Base-by-base conservation (phyloP, 768 basidiomycete species). In the Kwoniella heveanensis region DNA sequence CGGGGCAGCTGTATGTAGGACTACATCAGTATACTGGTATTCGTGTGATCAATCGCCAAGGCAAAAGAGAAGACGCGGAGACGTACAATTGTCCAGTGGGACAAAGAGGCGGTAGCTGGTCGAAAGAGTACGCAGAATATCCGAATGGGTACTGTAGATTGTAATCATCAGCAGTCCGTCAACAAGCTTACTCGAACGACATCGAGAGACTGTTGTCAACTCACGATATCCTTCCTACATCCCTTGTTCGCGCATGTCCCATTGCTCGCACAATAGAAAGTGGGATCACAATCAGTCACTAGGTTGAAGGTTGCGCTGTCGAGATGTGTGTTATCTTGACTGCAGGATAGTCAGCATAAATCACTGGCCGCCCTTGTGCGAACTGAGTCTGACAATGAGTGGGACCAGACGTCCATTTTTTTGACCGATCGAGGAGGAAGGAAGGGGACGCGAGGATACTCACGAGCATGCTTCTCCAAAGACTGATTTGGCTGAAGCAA, bases 301-400 rank as follows among this genome's bases (percentile, higher is more conserved):
- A 92, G 88, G 76, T 90, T 88, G 78, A 85, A 90, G n/a, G 90
- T 90, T 64, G 88, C 88, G 17, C 82, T 77, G 75, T 90, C 86
- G 24, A 92, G 85, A 58, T 87, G 85, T 75, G 86, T 90, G 80
- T 89, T 82, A 39, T 76, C 76, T 27, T 82, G 79, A 37, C 83
- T 82, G 80, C 87, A 90, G 22, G 13, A n/a, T n/a, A n/a, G n/a
- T n/a, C n/a, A n/a, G n/a, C n/a, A n/a, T n/a, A n/a, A n/a, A n/a
- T n/a, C n/a, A n/a, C n/a, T n/a, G n/a, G n/a, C n/a, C n/a, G n/a
- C n/a, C n/a, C n/a, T n/a, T n/a, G n/a, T n/a, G n/a, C n/a, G n/a
- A n/a, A n/a, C n/a, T n/a, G n/a, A n/a, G n/a, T n/a, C n/a, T n/a
- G n/a, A n/a, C n/a, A n/a, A n/a, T n/a, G n/a, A n/a, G n/a, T n/a